Conservation (phyloP, 306 rosid genomes). For the Abrus precatorius region DNA sequence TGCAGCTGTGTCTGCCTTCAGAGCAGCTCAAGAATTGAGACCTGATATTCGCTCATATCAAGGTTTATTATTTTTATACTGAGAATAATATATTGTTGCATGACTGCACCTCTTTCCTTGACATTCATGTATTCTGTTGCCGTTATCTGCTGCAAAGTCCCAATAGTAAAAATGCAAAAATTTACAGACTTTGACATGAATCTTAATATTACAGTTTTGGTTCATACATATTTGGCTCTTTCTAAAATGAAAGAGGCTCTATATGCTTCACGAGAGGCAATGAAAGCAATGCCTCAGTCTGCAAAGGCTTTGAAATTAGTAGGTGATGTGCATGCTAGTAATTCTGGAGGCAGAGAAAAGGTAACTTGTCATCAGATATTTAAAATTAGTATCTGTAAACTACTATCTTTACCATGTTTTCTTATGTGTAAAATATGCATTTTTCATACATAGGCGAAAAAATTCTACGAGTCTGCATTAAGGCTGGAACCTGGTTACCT, state of each 20-base stretch:
- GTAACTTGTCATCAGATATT: slow-evolving; percentile 58
- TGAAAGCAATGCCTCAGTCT: slow-evolving; percentile 99
- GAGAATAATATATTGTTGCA: slow-evolving; percentile 30
- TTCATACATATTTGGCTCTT: slow-evolving; percentile 89
- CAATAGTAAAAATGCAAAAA: slow-evolving; percentile 32
- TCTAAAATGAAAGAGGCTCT: slow-evolving; percentile 93
- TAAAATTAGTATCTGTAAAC: slow-evolving; percentile 16
- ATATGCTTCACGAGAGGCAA: slow-evolving; percentile 97
- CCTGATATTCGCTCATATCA: slow-evolving; percentile 98
- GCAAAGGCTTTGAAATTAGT: slow-evolving; percentile 98
- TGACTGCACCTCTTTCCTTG: slow-evolving; percentile 42
- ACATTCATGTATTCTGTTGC: slow-evolving; percentile 37
- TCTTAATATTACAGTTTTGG: slow-evolving; percentile 76
- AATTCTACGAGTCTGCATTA: slow-evolving; percentile 98
- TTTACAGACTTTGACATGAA: slow-evolving; percentile 43
- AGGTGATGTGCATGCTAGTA: slow-evolving; percentile 97
- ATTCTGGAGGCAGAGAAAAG: slow-evolving; percentile 95
- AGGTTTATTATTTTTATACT: slow-evolving; percentile 64
- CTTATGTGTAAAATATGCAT: slow-evolving; percentile 39
- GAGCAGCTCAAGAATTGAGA: slow-evolving; percentile 97
- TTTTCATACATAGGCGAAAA: slow-evolving; percentile 78
- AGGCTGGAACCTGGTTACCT: slow-evolving; percentile 99
- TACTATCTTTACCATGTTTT: slow-evolving; percentile 36
- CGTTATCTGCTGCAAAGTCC: slow-evolving; percentile 34
- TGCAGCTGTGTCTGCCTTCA: slow-evolving; percentile 87